Evolutionary conservation across 2,329 filamentous ascomycete genomes (phyloP).

Genomic region (Lithohypha guttulata): DNA sequence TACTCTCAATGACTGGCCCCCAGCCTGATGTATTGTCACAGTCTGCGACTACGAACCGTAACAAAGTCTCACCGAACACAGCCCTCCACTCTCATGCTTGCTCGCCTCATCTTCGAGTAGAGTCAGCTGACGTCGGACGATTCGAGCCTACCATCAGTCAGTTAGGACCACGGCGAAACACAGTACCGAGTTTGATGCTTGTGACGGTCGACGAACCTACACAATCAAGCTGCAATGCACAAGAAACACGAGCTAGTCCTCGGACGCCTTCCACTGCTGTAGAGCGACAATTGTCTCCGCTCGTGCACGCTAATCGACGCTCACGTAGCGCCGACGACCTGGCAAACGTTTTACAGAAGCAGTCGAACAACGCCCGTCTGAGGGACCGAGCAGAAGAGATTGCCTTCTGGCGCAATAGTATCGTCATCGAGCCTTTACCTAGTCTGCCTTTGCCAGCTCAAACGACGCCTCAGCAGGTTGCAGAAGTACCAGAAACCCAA

Average conservation of each 20-base stretch:
- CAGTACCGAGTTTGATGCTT: conserved; percentile 32
- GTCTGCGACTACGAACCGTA: neutral
- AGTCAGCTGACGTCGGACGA: conserved; percentile 6
- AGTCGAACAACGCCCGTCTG: conserved; percentile 30
- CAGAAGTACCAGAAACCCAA: neutral
- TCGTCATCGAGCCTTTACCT: conserved; percentile 23
- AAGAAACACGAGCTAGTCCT: neutral
- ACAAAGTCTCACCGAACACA: conserved; percentile 9
- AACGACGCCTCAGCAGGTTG: neutral
- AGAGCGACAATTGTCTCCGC: conserved; percentile 2
- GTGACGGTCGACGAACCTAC: neutral
- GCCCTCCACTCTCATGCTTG: conserved; percentile 19
- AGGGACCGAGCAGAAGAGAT: conserved; percentile 32
- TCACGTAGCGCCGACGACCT: conserved; percentile 36
- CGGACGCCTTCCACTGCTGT: conserved; percentile 4
- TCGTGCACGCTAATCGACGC: conserved; percentile 26
- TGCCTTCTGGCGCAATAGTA: conserved; percentile 28
- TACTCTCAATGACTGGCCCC: neutral
- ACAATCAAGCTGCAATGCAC: neutral
- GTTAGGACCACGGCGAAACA: conserved; percentile 28
- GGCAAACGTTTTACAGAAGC: conserved; percentile 24
- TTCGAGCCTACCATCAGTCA: neutral
- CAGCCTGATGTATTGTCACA: neutral
- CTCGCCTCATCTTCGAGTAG: conserved; percentile 5
- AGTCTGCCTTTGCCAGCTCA: neutral